phyloP scores from a whole-genome alignment of 192 early-diverging fungal genomes.

The Geranomyces variabilis region DNA sequence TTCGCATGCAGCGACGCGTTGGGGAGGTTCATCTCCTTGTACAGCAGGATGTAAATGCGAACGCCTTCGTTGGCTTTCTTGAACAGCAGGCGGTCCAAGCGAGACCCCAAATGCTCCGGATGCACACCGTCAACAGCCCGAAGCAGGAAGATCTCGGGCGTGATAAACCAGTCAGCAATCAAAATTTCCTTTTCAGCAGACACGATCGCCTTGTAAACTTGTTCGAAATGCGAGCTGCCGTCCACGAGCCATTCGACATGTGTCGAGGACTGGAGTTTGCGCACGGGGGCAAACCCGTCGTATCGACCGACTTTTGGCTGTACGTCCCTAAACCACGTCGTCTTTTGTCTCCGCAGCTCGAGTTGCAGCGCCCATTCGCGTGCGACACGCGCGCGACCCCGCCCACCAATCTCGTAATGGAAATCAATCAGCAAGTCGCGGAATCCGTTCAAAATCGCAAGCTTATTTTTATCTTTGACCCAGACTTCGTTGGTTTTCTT shows the following conservation, averaged over 20 bases:
- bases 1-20: constrained; percentile 36
- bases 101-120: constrained; percentile 46
- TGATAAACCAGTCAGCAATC: constrained; percentile 78
- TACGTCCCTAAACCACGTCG: constrained; percentile 22
- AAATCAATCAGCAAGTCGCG: constrained; percentile 34
- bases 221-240: constrained; percentile 35
- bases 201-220: constrained; percentile 21
- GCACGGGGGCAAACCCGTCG: constrained; percentile 75
- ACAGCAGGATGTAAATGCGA: constrained; percentile 80
- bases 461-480: constrained; percentile 26
- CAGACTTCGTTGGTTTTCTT: constrained; percentile 35
- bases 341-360: constrained; percentile 20
- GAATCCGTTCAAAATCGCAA: constrained; percentile 39
- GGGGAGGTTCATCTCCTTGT: constrained; percentile 75
- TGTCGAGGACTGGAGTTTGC: constrained; percentile 35
- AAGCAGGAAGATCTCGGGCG: constrained; percentile 82
- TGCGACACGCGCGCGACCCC: constrained; percentile 14
- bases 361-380: constrained; percentile 31
- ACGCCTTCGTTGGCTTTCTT: constrained; percentile 82
- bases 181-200: constrained; percentile 35
- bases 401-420: constrained; percentile 14
- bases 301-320: constrained; percentile 46
- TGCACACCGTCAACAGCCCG: constrained; percentile 77
- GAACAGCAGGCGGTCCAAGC: constrained; percentile 78
- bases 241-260: constrained; percentile 32